Base-by-base conservation (phyloP, 2,329 filamentous ascomycete genomes). In the Aspergillus sp. region DNA sequence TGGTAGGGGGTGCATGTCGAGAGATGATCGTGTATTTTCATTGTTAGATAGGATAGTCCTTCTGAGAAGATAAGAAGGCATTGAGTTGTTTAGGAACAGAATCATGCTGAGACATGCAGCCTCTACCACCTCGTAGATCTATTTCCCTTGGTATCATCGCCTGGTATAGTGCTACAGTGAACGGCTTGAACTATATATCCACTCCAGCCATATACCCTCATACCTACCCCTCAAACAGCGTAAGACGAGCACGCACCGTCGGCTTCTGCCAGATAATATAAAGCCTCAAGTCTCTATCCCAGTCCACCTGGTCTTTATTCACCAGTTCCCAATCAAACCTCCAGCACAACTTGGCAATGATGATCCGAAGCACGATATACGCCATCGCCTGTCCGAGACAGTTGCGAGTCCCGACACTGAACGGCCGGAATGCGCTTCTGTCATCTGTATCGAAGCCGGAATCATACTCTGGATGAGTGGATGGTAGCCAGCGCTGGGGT, bases 311-410 rank as follows among this genome's bases (percentile, higher is more conserved):
- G 8, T n/a, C 31, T 32, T 32, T 32, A 32, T 32, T 32, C 31
- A 32, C 8, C 31, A 32, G 31, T 32, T 32, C 31, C 31, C 31
- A 32, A 32, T 32, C 31, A 32, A n/a, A 32, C 31, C 8, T 32
- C 31, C 31, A 32, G 8, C 8, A 8, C n/a, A 32, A 9, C 31
- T 9, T 32, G n/a, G 31, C 31, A 19, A 19, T 32, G n/a, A 32
- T 8, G 4, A 32, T 32, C 31, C 31, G 31, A 8, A n/a, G 8
- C 31, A 9, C 8, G 8, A 32, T 32, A 4, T 32, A 32, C n/a
- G 8, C 31, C 7, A 45, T 29, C n/a, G 47, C 47, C 40, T 46
- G 45, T 0, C 46, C 48, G 1, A 45, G 32, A 33, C 50, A 53
- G 34, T 47, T 41, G 1, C 42, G 44, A 7, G 44, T 27, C 1